These are phyloP conservation scores for Gentiana macrophylla DNA, from an alignment of 257 asterid genomes.

Conservation along the genomic window DNA sequence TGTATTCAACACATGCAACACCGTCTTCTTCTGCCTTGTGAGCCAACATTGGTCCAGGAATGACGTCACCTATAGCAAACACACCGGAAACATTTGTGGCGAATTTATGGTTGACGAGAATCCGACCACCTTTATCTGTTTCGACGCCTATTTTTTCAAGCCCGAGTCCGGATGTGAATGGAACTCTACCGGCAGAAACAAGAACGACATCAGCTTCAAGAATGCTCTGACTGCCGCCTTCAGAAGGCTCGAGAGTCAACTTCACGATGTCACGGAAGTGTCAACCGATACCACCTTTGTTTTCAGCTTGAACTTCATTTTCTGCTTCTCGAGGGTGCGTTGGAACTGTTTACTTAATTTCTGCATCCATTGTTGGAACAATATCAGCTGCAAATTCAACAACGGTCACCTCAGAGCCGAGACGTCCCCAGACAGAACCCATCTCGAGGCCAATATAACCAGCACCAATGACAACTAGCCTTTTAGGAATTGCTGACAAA, in stretches of 20 bases:
- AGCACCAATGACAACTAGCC: slow-evolving; percentile 87
- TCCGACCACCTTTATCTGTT: slow-evolving; percentile 74
- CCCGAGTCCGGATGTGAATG: slow-evolving; percentile 79
- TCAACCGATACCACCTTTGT: slow-evolving; percentile 93
- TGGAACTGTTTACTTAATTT: slow-evolving; percentile 74
- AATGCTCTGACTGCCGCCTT: slow-evolving; percentile 72
- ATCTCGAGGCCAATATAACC: slow-evolving; percentile 95
- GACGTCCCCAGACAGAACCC: slow-evolving; percentile 99
- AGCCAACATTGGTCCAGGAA: slow-evolving; percentile 98
- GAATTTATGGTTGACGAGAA: slow-evolving; percentile 57
- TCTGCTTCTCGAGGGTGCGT: slow-evolving; percentile 91
- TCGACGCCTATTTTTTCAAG: slow-evolving; percentile 84
- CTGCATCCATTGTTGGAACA: slow-evolving; percentile 92
- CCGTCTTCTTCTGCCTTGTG: slow-evolving; percentile 99
- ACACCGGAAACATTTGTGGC: slow-evolving; percentile 64
- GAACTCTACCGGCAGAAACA: slow-evolving; percentile 90
- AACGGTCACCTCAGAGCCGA: slow-evolving; percentile 86
- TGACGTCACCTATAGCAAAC: slow-evolving; percentile 85
- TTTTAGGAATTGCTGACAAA: slow-evolving; percentile 69
- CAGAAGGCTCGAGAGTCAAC: slow-evolving; percentile 76
- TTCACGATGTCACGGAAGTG: slow-evolving; percentile 55
- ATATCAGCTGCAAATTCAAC: slow-evolving; percentile 87
- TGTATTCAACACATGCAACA: slow-evolving; percentile 82
- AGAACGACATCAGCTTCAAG: slow-evolving; percentile 93
- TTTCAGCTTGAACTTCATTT: slow-evolving; percentile 89